A percentile compares a stretch with the other conserved stretches of the same genome.
phyloP scores from a whole-genome alignment of 73 alveolate genomes.

The Paramecium caudatum region DNA sequence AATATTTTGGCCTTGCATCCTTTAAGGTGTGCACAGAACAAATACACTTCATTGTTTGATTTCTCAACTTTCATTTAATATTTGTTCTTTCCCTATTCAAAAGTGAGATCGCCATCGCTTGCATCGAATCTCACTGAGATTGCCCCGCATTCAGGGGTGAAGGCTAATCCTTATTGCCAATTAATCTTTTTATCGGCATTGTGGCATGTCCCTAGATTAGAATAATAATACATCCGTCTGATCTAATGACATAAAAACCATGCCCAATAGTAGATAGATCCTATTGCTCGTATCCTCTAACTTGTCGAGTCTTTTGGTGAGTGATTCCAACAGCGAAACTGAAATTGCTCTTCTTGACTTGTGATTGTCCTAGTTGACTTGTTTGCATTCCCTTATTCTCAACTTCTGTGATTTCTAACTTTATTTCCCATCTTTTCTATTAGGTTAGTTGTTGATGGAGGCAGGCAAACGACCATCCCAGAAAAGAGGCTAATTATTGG shows the following conservation, averaged over 20 bases:
- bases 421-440: constrained; percentile 13
- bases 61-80: constrained; percentile 26
- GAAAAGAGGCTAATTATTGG: neutral
- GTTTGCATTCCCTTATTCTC: neutral
- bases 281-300: constrained; percentile 48
- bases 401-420: constrained; percentile 1
- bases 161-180: constrained; percentile 53
- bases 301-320: neutral
- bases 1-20: constrained; percentile 59
- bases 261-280: constrained; percentile 57
- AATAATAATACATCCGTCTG: constrained; percentile 57
- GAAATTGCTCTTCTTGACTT: neutral
- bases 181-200: constrained; percentile 63
- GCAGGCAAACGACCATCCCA: constrained; percentile 67
- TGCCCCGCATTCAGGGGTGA: constrained; percentile 54
- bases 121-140: constrained; percentile 15
- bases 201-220: constrained; percentile 42
- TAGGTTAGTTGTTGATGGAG: neutral
- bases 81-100: constrained; percentile 54
- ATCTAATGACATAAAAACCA: constrained; percentile 56
- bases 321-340: constrained; percentile 62
- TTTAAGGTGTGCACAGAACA: constrained; percentile 60
- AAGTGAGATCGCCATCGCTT: neutral
- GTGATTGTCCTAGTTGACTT: constrained; percentile 1
- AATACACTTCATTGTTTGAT: neutral